phyloP scores from a whole-genome alignment of 2,329 filamentous ascomycete species.

The Ilyonectria mors-panacis region DNA sequence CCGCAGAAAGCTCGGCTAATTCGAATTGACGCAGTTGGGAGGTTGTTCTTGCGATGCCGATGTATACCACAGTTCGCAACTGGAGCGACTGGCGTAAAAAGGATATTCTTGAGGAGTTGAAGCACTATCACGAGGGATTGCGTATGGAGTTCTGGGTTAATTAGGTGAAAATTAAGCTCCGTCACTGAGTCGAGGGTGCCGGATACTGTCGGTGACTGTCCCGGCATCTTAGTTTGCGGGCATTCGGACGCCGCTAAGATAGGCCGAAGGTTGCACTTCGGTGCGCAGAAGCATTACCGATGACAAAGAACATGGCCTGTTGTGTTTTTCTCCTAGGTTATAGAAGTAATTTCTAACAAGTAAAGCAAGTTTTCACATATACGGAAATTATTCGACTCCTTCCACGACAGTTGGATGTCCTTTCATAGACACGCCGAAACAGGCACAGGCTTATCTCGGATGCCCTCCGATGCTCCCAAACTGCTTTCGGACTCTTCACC shows the following conservation, averaged over 20 bases:
- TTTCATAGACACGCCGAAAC: constrained; percentile 5
- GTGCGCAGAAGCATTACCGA: not conserved
- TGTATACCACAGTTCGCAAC: not conserved
- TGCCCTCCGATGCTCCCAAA: constrained; percentile 28
- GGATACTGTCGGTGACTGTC: constrained; percentile 31
- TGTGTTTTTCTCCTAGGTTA: not conserved
- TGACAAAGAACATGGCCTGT: not conserved
- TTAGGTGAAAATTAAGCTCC: constrained; percentile 10
- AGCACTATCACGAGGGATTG: not conserved
- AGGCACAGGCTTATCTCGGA: constrained; percentile 27
- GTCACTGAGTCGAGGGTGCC: constrained; percentile 23
- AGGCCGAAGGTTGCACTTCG: constrained; percentile 1
- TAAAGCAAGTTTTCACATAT: no score
- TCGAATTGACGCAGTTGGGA: constrained; percentile 25
- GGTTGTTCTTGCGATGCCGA: not conserved
- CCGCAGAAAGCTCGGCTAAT: constrained; percentile 50
- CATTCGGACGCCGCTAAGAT: constrained; percentile 22
- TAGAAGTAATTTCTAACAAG: not conserved
- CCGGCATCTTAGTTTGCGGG: constrained; percentile 17
- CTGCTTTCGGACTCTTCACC: constrained; percentile 37
- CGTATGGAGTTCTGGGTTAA: constrained; percentile 1
- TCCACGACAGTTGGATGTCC: not conserved
- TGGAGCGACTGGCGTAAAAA: not conserved
- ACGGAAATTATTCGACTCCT: not conserved
- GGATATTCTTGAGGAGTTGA: not conserved